Conservation (phyloP, 108 stramenopile species). For the Cyclotella cryptica region DNA sequence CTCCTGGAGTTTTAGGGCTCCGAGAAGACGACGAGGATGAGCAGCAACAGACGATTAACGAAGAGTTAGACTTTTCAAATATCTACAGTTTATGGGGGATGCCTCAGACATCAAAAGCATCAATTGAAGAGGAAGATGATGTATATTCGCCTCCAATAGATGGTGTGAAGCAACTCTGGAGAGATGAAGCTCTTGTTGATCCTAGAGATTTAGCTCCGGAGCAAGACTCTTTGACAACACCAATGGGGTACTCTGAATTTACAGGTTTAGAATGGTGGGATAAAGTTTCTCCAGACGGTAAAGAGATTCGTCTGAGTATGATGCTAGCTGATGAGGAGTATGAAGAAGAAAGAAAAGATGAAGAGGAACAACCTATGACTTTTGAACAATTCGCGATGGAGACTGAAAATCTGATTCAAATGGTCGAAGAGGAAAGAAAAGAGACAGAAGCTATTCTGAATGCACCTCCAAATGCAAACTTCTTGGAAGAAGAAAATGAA, state of each 20-base stretch:
- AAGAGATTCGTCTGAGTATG: conserved; percentile 63
- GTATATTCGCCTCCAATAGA: conserved; percentile 16
- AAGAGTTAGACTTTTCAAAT: conserved; percentile 49
- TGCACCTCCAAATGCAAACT: conserved; percentile 70
- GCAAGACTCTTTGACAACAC: not conserved
- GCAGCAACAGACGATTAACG: conserved; percentile 33
- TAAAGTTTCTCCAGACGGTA: conserved; percentile 59
- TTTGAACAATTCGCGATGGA: conserved; percentile 73
- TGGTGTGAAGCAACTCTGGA: conserved; percentile 59
- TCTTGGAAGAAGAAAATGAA: conserved; percentile 34
- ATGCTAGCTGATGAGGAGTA: conserved; percentile 71
- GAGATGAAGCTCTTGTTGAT: conserved; percentile 3
- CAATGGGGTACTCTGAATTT: conserved; percentile 9
- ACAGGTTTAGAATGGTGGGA: conserved; percentile 60
- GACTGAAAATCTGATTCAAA: conserved; percentile 63
- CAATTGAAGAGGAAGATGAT: conserved; percentile 30
- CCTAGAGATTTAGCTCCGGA: not conserved
- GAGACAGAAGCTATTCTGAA: conserved; percentile 90
- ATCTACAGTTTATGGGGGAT: conserved; percentile 60
- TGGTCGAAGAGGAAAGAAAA: conserved; percentile 69
- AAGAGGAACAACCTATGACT: conserved; percentile 50
- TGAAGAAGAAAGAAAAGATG: conserved; percentile 50
- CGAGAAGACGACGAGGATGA: conserved; percentile 30
- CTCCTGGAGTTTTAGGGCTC: conserved; percentile 46
- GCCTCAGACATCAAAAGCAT: conserved; percentile 17